These are phyloP conservation scores for Drosera spatulata DNA, from an alignment of 179 eudicot species.

Conservation along the genomic window DNA sequence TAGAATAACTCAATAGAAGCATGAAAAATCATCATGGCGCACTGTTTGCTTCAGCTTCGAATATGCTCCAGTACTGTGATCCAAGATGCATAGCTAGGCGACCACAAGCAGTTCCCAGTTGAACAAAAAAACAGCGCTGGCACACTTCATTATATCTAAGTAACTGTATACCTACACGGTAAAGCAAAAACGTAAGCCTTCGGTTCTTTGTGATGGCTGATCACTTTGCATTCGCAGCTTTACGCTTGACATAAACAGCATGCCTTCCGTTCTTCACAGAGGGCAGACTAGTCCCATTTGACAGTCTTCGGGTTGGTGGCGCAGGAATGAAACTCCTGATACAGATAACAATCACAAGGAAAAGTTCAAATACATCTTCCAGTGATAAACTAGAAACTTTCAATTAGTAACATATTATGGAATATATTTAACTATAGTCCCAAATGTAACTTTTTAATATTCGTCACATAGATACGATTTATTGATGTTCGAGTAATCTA, in stretches of 20 bases:
- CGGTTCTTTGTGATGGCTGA: not conserved
- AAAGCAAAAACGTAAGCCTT: not conserved
- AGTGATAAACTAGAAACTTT: not conserved
- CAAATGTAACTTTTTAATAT: no score
- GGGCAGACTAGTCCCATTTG: constrained; percentile 3
- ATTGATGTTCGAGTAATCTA: not conserved
- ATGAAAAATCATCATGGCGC: no score
- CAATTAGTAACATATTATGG: no score
- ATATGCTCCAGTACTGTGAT: no score
- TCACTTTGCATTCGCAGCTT: constrained; percentile 1
- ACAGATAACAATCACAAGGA: not conserved
- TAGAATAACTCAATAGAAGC: no score
- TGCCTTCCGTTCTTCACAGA: constrained; percentile 4
- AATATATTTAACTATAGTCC: no score
- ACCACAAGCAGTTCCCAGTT: no score
- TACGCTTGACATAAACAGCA: not conserved
- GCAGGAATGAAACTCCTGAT: constrained; percentile 8
- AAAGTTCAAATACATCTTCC: not conserved
- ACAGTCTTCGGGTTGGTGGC: constrained; percentile 2
- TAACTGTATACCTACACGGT: not conserved
- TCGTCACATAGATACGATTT: not conserved
- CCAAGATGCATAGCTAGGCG: no score
- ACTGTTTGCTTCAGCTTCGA: no score
- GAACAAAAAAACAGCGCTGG: no score
- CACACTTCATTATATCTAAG: not conserved